Percentiles rank a stretch among this genome's conserved stretches.
Conservation (phyloP, 768 basidiomycete species). For the Thelephora ganbajun region DNA sequence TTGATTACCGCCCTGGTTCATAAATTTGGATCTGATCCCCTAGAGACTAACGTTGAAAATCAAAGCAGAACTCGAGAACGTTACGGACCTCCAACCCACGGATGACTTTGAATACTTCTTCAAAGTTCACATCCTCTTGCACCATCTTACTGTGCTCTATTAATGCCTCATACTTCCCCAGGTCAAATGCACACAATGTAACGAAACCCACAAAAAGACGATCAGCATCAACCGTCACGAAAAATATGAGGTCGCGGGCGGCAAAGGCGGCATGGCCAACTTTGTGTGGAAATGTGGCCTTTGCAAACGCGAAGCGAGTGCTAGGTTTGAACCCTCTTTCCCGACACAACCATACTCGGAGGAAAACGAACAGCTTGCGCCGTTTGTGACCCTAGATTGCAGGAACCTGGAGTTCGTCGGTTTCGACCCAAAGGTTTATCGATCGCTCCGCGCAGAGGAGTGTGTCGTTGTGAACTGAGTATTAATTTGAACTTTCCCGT, state of each 20-base stretch:
- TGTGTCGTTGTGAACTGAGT: conserved; percentile 1
- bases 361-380: conserved; percentile 43
- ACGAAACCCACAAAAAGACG: conserved; percentile 60
- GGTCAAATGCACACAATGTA: conserved; percentile 74
- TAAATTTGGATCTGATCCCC: conserved; percentile 4
- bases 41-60: conserved; percentile 54
- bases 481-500: no score
- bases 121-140: conserved; percentile 28
- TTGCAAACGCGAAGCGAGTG: conserved; percentile 73
- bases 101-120: conserved; percentile 74
- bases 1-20: not conserved
- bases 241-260: conserved; percentile 45
- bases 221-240: conserved; percentile 71
- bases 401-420: conserved; percentile 71
- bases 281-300: conserved; percentile 71
- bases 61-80: conserved; percentile 70
- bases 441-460: not conserved
- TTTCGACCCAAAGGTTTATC: conserved; percentile 58
- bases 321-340: conserved; percentile 52
- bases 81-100: conserved; percentile 54
- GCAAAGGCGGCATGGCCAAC: conserved; percentile 57
- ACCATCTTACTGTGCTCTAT: conserved; percentile 1
- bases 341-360: conserved; percentile 45
- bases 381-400: conserved; percentile 67
- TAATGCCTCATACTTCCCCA: conserved; percentile 11